Evolutionary conservation across 768 basidiomycete species (phyloP).

Genomic region (Pisolithus tinctorius): DNA sequence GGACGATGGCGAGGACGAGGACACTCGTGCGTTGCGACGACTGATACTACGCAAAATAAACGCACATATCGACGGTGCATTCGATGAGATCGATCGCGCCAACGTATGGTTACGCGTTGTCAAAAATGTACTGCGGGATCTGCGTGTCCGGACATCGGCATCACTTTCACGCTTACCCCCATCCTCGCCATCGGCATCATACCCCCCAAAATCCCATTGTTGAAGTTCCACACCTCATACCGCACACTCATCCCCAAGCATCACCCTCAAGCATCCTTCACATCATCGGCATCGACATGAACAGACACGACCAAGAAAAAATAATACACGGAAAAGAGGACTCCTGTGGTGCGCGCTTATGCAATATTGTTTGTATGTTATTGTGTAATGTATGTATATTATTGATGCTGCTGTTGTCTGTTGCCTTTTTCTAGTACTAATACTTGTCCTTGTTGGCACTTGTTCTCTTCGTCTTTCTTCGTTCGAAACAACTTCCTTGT

Average conservation of each 20-base stretch:
- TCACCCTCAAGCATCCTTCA: neutral
- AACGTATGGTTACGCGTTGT: conserved; percentile 57
- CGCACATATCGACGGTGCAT: conserved; percentile 45
- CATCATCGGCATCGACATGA: neutral
- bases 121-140: conserved; percentile 54
- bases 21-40: conserved; percentile 52
- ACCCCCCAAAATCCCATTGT: neutral
- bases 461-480: neutral
- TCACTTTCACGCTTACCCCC: neutral
- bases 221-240: neutral
- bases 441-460: neutral
- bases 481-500: neutral
- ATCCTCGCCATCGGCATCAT: neutral
- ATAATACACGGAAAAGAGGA: neutral
- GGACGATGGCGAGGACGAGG: conserved; percentile 56
- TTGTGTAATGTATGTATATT: conserved; percentile 27
- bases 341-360: neutral
- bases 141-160: conserved; percentile 26
- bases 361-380: conserved; percentile 21
- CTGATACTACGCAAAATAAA: conserved; percentile 64
- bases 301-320: conserved; percentile 1
- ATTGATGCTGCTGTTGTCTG: conserved; percentile 1
- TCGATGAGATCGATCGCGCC: conserved; percentile 58
- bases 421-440: neutral
- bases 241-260: neutral